phyloP scores from a whole-genome alignment of 75 land plant species.

The Pinus tabuliformis region DNA sequence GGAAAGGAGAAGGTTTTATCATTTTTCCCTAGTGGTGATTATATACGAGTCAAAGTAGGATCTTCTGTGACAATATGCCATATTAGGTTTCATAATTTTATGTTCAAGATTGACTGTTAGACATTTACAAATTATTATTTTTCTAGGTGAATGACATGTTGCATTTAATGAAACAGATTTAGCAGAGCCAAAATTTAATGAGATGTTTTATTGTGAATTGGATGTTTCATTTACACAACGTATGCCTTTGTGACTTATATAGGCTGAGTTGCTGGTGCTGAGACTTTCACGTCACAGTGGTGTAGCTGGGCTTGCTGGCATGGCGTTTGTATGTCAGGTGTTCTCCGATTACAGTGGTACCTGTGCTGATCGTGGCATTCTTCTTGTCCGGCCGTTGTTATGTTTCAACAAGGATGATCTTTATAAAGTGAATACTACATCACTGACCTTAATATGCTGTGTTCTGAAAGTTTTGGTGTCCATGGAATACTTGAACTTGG shows the following conservation, averaged over 20 bases:
- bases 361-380: constrained; percentile 26
- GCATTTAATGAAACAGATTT: background rate
- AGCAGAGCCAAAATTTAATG: background rate
- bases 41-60: background rate
- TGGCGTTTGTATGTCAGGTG: constrained; percentile 74
- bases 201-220: background rate
- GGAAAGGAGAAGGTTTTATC: too few species aligned
- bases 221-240: constrained; percentile 5
- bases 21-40: too few species aligned
- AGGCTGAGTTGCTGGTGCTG: constrained; percentile 87
- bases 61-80: background rate
- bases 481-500: background rate
- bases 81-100: background rate
- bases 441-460: background rate
- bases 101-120: background rate
- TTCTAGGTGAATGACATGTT: background rate
- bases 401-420: constrained; percentile 79
- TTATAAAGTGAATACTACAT: constrained; percentile 45
- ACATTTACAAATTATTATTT: background rate
- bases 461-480: background rate
- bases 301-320: constrained; percentile 88
- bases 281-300: constrained; percentile 86
- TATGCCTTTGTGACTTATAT: constrained; percentile 12
- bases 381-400: constrained; percentile 75
- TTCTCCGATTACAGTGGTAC: constrained; percentile 20